These are phyloP conservation scores for Nakaseomyces nivariensis DNA, from an alignment of 1,139 yeast species.

Conservation along the genomic window DNA sequence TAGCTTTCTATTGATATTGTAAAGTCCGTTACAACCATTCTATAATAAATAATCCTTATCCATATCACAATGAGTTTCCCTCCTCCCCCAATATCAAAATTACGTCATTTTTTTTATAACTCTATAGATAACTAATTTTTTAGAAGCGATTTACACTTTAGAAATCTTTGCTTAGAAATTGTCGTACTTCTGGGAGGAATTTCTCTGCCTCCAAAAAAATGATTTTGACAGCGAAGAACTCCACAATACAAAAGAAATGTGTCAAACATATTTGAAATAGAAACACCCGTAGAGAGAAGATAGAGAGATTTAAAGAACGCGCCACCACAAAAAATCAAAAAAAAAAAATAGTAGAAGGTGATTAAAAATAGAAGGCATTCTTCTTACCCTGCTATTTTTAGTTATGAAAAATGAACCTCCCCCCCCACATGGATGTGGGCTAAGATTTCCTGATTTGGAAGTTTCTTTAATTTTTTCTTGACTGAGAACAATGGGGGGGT, in stretches of 20 bases:
- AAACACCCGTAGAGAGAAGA: too few species aligned
- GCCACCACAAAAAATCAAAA: neutral
- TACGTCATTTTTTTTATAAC: conserved; percentile 47
- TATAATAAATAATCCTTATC: too few species aligned
- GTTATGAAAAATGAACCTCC: neutral
- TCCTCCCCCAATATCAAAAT: neutral
- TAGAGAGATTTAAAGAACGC: too few species aligned
- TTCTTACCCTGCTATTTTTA: neutral
- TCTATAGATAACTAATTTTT: conserved; percentile 51
- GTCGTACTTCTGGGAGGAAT: too few species aligned
- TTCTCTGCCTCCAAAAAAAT: neutral
- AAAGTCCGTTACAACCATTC: too few species aligned
- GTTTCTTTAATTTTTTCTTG: too few species aligned
- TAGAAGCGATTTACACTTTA: conserved; percentile 20
- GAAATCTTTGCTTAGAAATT: too few species aligned
- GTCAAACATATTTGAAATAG: neutral
- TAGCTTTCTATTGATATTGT: too few species aligned
- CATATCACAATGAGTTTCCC: too few species aligned
- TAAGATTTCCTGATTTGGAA: neutral
- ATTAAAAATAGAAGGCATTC: neutral
- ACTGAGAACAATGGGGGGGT: too few species aligned
- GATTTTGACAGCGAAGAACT: neutral
- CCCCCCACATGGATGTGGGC: too few species aligned
- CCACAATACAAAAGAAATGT: neutral
- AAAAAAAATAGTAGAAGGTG: neutral